Evolutionary conservation across 192 early-diverging fungal genomes (phyloP).

Genomic region (Gonapodya prolifera): DNA sequence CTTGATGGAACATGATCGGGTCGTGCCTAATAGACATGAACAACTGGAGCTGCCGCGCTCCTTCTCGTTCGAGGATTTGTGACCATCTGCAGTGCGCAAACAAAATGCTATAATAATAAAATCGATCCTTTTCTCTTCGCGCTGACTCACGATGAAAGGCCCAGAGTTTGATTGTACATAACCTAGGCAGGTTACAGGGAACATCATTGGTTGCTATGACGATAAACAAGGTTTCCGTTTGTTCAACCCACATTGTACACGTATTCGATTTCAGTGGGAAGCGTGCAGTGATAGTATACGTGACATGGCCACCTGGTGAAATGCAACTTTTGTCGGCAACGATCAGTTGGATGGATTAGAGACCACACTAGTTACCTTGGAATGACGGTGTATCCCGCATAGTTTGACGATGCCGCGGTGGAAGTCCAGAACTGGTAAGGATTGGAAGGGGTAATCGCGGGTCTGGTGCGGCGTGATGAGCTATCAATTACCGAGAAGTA

Average conservation of each 20-base stretch:
- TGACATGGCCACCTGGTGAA: slow-evolving; percentile 13
- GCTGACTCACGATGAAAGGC: background rate
- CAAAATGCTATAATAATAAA: slow-evolving; percentile 9
- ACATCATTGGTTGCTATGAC: background rate
- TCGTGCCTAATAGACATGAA: slow-evolving; percentile 19
- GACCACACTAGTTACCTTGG: slow-evolving; percentile 21
- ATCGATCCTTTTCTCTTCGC: too few species aligned
- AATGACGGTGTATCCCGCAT: slow-evolving; percentile 24
- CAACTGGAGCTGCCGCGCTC: slow-evolving; percentile 15
- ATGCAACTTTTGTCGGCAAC: too few species aligned
- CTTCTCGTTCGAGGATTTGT: slow-evolving; percentile 20
- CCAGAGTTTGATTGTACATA: background rate
- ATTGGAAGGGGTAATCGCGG: background rate
- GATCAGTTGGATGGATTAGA: too few species aligned
- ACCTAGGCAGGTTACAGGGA: background rate
- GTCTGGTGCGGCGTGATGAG: background rate
- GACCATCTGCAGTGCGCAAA: slow-evolving; percentile 11
- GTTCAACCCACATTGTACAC: slow-evolving; percentile 14
- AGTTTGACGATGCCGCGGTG: slow-evolving; percentile 22
- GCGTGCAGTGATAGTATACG: slow-evolving; percentile 22
- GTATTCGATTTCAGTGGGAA: slow-evolving; percentile 2
- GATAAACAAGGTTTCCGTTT: background rate
- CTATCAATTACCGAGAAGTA: slow-evolving; percentile 7
- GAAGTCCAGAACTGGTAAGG: slow-evolving; percentile 9
- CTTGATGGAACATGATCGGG: slow-evolving; percentile 22